Evolutionary conservation across 805 yeast genomes (phyloP).

Genomic region (Sugiyamaella chiloensis): DNA sequence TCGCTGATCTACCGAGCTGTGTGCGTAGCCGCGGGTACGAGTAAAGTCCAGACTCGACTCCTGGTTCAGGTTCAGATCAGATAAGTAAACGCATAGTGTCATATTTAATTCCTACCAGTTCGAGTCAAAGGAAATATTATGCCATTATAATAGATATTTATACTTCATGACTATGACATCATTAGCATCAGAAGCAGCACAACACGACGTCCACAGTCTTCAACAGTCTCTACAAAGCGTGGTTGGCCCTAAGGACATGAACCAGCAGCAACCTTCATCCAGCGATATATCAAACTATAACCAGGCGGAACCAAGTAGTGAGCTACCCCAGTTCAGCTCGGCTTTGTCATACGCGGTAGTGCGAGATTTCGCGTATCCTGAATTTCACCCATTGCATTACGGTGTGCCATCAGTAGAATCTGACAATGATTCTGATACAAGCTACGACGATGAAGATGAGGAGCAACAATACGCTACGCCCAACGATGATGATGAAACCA

Average conservation of each 20-base stretch:
- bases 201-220: conserved; percentile 2
- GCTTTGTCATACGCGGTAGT: conserved; percentile 45
- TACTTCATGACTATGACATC: conserved; percentile 2
- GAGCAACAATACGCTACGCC: conserved; percentile 24
- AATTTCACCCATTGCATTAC: conserved; percentile 63
- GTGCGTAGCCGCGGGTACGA: no score
- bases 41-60: no score
- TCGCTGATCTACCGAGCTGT: no score
- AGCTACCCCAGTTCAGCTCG: conserved; percentile 31
- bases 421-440: conserved; percentile 25
- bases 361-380: conserved; percentile 80
- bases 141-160: no score
- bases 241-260: background rate
- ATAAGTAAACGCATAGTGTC: no score
- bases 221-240: background rate
- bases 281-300: background rate
- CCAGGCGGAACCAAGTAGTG: no score
- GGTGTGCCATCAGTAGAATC: conserved; percentile 43
- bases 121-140: no score
- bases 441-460: conserved; percentile 21
- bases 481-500: conserved; percentile 36
- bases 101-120: no score
- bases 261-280: background rate
- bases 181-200: background rate
- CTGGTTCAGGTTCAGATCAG: no score